phyloP scores from a whole-genome alignment of 192 early-diverging fungal genomes.

The Podila minutissima region DNA sequence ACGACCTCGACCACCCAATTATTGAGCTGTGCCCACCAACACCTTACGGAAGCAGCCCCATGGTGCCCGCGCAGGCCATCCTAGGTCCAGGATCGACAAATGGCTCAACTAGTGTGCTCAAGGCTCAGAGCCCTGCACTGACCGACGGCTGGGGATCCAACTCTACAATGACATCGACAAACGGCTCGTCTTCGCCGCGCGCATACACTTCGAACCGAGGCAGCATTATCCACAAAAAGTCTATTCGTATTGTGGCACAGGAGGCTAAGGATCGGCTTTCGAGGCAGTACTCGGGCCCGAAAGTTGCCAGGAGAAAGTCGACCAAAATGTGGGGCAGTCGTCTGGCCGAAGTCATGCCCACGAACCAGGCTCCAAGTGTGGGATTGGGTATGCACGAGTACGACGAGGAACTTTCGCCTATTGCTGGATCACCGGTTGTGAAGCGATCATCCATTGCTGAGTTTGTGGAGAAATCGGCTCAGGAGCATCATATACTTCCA shows the following conservation, averaged over 20 bases:
- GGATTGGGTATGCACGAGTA: conserved; percentile 36
- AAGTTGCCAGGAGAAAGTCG: conserved; percentile 52
- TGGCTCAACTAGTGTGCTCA: conserved; percentile 21
- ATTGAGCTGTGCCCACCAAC: conserved; percentile 54
- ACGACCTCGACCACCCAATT: conserved; percentile 80
- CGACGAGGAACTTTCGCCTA: conserved; percentile 37
- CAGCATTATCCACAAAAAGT: conserved; percentile 56
- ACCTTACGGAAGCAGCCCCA: conserved; percentile 27
- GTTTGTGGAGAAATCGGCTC: conserved; percentile 34
- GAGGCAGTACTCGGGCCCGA: conserved; percentile 40
- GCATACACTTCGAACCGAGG: conserved; percentile 25
- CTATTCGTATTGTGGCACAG: conserved; percentile 60
- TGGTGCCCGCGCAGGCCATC: conserved; percentile 34
- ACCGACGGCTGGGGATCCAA: conserved; percentile 50
- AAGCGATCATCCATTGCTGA: conserved; percentile 44
- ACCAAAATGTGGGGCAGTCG: conserved; percentile 66
- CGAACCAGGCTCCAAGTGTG: conserved; percentile 22
- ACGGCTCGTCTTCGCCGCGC: conserved; percentile 18
- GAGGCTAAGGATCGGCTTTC: conserved; percentile 60
- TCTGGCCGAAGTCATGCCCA: conserved; percentile 59
- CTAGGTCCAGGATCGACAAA: conserved; percentile 22
- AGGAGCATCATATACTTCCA: conserved; percentile 39
- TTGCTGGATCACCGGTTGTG: conserved; percentile 35
- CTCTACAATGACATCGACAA: conserved; percentile 30
- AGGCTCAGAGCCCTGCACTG: conserved; percentile 38